Percentiles rank a stretch among this genome's conserved stretches.
phyloP scores from a whole-genome alignment of 2,329 filamentous ascomycete genomes.

The Arthroderma sp. region DNA sequence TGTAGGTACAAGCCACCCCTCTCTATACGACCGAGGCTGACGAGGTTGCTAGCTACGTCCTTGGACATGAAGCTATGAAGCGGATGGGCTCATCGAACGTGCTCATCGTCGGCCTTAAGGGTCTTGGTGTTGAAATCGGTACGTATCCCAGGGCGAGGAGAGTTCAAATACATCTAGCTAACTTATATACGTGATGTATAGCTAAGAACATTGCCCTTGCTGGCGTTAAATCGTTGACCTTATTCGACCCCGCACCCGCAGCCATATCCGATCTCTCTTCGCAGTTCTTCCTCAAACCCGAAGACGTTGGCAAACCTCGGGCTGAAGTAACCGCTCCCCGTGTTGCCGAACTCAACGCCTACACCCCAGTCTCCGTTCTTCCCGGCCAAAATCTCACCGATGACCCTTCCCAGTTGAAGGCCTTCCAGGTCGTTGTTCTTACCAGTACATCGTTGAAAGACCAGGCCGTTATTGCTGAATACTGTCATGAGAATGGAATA shows the following conservation, averaged over 20 bases:
- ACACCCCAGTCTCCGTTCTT: constrained; percentile 79
- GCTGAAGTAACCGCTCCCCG: constrained; percentile 76
- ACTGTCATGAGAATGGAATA: constrained; percentile 87
- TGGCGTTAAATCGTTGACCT: constrained; percentile 90
- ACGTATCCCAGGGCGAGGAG: constrained; percentile 16
- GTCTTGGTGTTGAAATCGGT: constrained; percentile 84
- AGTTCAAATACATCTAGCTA: neutral
- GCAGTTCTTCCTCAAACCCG: constrained; percentile 85
- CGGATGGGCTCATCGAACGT: constrained; percentile 96
- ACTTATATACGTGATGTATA: constrained; percentile 15
- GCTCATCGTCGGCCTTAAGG: constrained; percentile 81
- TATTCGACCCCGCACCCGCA: constrained; percentile 79
- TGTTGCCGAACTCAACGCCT: constrained; percentile 89
- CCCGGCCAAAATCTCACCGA: constrained; percentile 51
- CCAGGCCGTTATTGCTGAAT: constrained; percentile 77
- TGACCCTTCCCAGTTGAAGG: constrained; percentile 70
- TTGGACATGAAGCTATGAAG: constrained; percentile 84
- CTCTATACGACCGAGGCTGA: neutral
- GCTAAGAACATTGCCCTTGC: constrained; percentile 98
- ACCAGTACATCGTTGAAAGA: constrained; percentile 70
- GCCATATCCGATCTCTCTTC: constrained; percentile 82
- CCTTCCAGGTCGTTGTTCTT: constrained; percentile 84
- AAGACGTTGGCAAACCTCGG: constrained; percentile 85
- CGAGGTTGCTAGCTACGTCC: constrained; percentile 40
- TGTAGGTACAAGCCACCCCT: constrained; percentile 26